A percentile compares a stretch with the other conserved stretches of the same genome.
Conservation (phyloP, 768 basidiomycete genomes). For the Scleroderma bovista region DNA sequence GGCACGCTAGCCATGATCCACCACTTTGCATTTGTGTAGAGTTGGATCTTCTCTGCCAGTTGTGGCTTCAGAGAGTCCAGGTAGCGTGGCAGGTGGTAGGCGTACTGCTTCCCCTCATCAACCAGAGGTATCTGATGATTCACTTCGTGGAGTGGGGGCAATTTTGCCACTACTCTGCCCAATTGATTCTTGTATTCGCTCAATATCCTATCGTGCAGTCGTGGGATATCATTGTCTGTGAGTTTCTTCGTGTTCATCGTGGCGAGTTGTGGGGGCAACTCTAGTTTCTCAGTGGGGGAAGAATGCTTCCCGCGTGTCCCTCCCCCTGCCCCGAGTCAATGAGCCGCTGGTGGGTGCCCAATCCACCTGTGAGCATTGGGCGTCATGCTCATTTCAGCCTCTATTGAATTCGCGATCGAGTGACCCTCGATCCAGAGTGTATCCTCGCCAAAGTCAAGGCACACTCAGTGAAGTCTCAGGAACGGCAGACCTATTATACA, state of each 20-base stretch:
- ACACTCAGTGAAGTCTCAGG: no score
- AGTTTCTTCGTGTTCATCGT: background rate
- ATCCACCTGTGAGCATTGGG: no score
- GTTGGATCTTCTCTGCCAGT: background rate
- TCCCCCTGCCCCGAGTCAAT: background rate
- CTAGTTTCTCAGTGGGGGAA: no score
- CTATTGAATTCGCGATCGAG: no score
- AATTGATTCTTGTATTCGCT: background rate
- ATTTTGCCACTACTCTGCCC: background rate
- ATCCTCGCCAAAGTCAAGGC: no score
- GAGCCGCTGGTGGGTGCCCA: no score
- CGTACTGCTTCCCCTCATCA: constrained; percentile 12
- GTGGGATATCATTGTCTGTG: background rate
- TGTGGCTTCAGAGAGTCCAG: background rate
- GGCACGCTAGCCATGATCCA: constrained; percentile 17
- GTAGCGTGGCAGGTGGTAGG: background rate
- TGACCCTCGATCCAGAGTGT: no score
- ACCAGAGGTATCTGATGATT: background rate
- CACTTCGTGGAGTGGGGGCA: background rate
- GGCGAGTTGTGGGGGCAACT: no score
- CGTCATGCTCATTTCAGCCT: background rate
- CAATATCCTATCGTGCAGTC: background rate
- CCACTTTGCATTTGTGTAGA: constrained; percentile 30
- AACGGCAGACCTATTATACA: constrained; percentile 28
- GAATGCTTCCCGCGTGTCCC: background rate